phyloP scores from a whole-genome alignment of 768 basidiomycete species.

The Melanogaster broomeanus region DNA sequence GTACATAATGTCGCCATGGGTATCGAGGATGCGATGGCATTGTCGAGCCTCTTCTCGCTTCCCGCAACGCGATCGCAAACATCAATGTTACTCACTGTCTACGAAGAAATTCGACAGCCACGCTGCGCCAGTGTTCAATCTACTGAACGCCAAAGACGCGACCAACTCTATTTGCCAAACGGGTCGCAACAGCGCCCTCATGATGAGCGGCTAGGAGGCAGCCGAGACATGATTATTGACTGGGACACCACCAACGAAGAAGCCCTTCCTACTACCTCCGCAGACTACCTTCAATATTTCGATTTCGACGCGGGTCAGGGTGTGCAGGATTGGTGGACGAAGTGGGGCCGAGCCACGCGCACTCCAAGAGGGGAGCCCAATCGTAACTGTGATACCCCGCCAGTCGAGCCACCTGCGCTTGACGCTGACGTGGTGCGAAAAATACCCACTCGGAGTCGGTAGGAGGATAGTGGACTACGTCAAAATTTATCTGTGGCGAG shows the following conservation, averaged over 20 bases:
- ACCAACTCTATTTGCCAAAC: slow-evolving; percentile 40
- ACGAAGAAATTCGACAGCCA: slow-evolving; percentile 57
- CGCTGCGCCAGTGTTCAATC: slow-evolving; percentile 42
- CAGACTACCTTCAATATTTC: slow-evolving; percentile 49
- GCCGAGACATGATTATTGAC: slow-evolving; percentile 28
- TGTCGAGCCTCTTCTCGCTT: slow-evolving; percentile 56
- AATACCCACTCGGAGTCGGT: slow-evolving; percentile 13
- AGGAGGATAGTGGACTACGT: slow-evolving; percentile 10
- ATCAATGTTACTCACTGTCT: slow-evolving; percentile 50
- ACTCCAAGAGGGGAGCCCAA: background rate
- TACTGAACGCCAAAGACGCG: slow-evolving; percentile 45
- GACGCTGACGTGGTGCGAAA: slow-evolving; percentile 14
- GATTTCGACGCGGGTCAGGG: slow-evolving; percentile 51
- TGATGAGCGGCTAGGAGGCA: slow-evolving; percentile 34
- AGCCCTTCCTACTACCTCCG: slow-evolving; percentile 46
- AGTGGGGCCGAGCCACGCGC: slow-evolving; percentile 39
- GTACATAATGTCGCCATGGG: slow-evolving; percentile 48
- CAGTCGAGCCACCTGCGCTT: slow-evolving; percentile 7
- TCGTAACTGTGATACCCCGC: background rate
- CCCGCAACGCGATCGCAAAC: slow-evolving; percentile 47
- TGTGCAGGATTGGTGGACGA: slow-evolving; percentile 66
- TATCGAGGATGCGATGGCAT: slow-evolving; percentile 62
- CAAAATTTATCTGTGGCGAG: too few species aligned
- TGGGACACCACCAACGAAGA: slow-evolving; percentile 44
- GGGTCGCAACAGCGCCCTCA: slow-evolving; percentile 46